Base-by-base conservation (phyloP, 1,284 basidiomycete genomes). In the Coniophora puteana region DNA sequence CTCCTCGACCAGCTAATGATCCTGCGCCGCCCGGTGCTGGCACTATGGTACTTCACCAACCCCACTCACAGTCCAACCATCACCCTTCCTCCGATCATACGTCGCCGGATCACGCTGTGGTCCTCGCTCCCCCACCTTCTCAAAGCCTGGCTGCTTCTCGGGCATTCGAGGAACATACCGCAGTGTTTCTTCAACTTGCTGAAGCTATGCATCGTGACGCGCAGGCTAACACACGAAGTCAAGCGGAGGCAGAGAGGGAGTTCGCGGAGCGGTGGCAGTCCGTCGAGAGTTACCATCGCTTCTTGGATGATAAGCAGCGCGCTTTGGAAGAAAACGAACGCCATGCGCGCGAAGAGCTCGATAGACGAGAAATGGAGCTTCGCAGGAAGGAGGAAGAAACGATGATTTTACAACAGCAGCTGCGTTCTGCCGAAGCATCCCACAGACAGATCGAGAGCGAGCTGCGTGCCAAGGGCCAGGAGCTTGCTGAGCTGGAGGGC, bases 311-410 rank as follows among this genome's bases (percentile, higher is more conserved):
- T n/a, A 38, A 40, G 12, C 48, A 49, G 23, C 35, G 30, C 13
- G 38, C 29, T 4, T 59, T 62, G 12, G 56, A 57, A 32, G 36
- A 49, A 27, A 38, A 10, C 33, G 55, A 44, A 30, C 47, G 18
- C 18, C 23, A 24, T 1, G 36, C 47, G 10, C 48, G 47, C 18
- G 40, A 35, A 20, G 36, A 27, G 7, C 24, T 51, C 27, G 41
- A 44, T 18, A 44, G 38, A 32, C 32, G 36, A 20, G 20, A 30
- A 8, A 44, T 39, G 5, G 47, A 41, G 8, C 45, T 59, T 4
- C 48, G 45, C n/a, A 41, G 38, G 22, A 40, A 46, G 29, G 42
- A 40, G 1, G 49, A 58, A 14, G 49, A n/a, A n/a, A n/a, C n/a
- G n/a, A n/a, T 14, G 29, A 6, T 31, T 8, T n/a, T 31, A n/a